Evolutionary conservation across 352 stramenopile genomes (phyloP), one percentile per base, ranked within the genome.

Genomic region (Pythium insidiosum): DNA sequence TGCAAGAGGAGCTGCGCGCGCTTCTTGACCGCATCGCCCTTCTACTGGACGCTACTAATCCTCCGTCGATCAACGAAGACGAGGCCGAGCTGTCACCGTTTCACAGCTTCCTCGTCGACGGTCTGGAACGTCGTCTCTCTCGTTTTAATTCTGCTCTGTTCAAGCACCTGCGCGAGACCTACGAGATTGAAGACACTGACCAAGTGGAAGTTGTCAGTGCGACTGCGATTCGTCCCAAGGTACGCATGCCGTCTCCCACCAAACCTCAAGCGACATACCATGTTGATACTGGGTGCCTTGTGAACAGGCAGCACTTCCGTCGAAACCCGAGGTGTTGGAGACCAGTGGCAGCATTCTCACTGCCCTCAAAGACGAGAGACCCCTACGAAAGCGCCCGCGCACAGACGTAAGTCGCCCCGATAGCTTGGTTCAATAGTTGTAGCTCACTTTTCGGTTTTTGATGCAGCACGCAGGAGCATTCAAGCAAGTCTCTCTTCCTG

Each of bases 1-100:
- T 54, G 12, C 38, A 28, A 6, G 35, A n/a, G n/a, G 77, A 93
- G 56, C 66, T 88, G 20, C 59, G 69, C 15, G 58, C 63, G 9
- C 56, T 93, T 5, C 39, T 90, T 50, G 79, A 88, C n/a, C 68
- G 74, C 10, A 64, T 90, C 15, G 80, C 80, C 13, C 53, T 93
- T 50, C 54, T 87, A 15, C 51, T 90, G 36, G 80, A 90, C 25
- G 76, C 77, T 9, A 73, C 69, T 0, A 88, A 80, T 22, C 73
- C 73, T 18, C 58, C 68, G 21, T 83, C 69, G 15, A 65, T 87
- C 39, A 68, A 53, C 13, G 78, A 82, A 18, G 72, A 72, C 16
- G 72, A 84, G 23, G 73, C 85, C 25, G 56, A 58, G 15, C 69
- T 60, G 11, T 85, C 81, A 20, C 75, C 75, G 10, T 93, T 93